These are phyloP conservation scores for Crithidia brevicula DNA, from an alignment of 208 protist species.

Conservation along the genomic window DNA sequence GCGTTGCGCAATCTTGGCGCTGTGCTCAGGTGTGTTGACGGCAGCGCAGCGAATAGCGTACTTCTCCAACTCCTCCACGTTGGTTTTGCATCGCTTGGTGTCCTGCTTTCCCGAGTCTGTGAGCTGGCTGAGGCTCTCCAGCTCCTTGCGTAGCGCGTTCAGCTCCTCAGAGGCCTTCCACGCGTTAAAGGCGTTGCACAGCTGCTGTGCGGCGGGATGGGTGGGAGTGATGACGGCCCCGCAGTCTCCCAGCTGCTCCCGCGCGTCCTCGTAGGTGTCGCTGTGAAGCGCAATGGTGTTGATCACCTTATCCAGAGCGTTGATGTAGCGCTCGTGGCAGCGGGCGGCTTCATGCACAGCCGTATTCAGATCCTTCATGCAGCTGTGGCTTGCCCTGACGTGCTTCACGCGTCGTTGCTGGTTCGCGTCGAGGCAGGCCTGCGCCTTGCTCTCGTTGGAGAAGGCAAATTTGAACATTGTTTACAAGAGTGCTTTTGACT, in stretches of 20 bases:
- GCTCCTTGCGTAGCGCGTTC: neutral
- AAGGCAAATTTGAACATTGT: neutral
- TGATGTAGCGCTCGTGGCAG: neutral
- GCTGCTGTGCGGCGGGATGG: neutral
- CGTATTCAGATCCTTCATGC: neutral
- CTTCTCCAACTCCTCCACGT: slow-evolving; percentile 6
- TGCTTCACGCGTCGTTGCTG: neutral
- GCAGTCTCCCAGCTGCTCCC: neutral
- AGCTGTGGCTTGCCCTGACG: neutral
- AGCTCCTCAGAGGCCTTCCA: neutral
- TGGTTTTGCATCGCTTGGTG: neutral
- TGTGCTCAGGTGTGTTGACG: neutral
- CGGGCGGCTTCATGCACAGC: neutral
- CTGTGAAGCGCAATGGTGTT: neutral
- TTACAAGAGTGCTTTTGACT: too few species aligned
- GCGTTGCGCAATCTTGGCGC: neutral
- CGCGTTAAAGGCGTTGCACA: slow-evolving; percentile 1
- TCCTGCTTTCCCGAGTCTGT: neutral
- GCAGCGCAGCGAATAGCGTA: neutral
- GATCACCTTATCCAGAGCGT: neutral
- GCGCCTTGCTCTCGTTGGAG: neutral
- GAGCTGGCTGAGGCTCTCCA: neutral
- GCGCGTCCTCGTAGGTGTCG: neutral
- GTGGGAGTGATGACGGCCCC: neutral
- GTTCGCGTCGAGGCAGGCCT: neutral